Percentiles rank a stretch among this genome's conserved stretches.
These are phyloP conservation scores for Boehmeria nivea DNA, from an alignment of 306 rosid species.

Conservation along the genomic window DNA sequence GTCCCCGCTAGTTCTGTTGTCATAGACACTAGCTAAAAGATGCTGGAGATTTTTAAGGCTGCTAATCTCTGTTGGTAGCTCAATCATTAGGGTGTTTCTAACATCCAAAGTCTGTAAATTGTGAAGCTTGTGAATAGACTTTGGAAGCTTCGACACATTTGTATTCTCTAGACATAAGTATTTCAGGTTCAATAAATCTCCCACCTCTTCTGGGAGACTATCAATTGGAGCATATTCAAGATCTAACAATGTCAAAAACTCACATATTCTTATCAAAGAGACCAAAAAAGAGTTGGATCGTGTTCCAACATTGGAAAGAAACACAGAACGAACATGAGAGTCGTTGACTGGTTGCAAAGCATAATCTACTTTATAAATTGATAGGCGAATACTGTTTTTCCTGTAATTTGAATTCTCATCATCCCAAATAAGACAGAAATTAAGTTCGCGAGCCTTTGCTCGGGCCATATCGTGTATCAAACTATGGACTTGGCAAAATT, in stretches of 20 bases:
- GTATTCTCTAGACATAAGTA: slow-evolving; percentile 5
- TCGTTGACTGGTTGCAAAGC: neutral
- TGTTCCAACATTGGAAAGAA: neutral
- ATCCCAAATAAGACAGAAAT: neutral
- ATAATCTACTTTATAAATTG: neutral
- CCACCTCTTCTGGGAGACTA: slow-evolving; percentile 4
- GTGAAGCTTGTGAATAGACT: neutral
- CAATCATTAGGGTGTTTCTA: neutral
- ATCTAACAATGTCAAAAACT: neutral
- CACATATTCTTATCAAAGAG: too few species aligned
- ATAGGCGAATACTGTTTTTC: neutral
- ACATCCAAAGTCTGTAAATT: slow-evolving; percentile 4
- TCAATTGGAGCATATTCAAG: neutral
- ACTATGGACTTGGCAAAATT: neutral
- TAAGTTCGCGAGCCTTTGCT: neutral
- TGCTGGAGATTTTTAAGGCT: neutral
- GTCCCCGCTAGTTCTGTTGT: neutral
- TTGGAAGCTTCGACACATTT: slow-evolving; percentile 1
- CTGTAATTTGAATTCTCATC: neutral
- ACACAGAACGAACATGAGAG: slow-evolving; percentile 1
- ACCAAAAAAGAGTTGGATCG: too few species aligned
- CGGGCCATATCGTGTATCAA: neutral
- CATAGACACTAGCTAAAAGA: neutral
- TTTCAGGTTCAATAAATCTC: neutral
- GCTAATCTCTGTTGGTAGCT: neutral